phyloP scores from a whole-genome alignment of 2,329 filamentous ascomycete species.

The Fusarium torulosum region DNA sequence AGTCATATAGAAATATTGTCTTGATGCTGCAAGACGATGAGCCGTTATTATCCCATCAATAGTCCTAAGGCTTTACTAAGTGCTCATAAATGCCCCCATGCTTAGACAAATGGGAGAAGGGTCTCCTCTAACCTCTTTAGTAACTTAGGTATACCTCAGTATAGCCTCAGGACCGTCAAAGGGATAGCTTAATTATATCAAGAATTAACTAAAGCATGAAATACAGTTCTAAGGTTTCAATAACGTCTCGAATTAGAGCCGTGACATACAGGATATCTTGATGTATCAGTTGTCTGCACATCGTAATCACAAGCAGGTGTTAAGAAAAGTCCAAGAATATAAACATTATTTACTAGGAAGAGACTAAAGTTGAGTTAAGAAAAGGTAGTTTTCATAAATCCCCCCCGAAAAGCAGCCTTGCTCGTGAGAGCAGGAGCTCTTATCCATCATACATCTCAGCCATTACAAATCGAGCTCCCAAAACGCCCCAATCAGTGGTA shows the following conservation, averaged over 20 bases:
- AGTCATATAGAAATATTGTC: background rate
- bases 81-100: no score
- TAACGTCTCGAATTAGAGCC: background rate
- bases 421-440: constrained; percentile 4
- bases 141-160: no score
- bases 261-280: background rate
- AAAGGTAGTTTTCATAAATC: background rate
- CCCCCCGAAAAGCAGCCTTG: constrained; percentile 1
- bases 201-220: background rate
- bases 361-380: background rate
- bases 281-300: background rate
- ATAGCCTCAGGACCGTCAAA: no score
- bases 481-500: constrained; percentile 38
- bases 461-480: constrained; percentile 13
- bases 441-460: background rate
- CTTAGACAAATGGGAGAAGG: no score
- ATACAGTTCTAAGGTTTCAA: background rate
- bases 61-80: no score
- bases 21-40: no score
- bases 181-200: background rate
- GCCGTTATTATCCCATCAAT: no score
- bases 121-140: no score
- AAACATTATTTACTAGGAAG: constrained; percentile 3
- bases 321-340: background rate
- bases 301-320: background rate